Evolutionary conservation across 345 rosid genomes (phyloP), one percentile per base, ranked within the genome.

Genomic region (Hypericum perforatum): DNA sequence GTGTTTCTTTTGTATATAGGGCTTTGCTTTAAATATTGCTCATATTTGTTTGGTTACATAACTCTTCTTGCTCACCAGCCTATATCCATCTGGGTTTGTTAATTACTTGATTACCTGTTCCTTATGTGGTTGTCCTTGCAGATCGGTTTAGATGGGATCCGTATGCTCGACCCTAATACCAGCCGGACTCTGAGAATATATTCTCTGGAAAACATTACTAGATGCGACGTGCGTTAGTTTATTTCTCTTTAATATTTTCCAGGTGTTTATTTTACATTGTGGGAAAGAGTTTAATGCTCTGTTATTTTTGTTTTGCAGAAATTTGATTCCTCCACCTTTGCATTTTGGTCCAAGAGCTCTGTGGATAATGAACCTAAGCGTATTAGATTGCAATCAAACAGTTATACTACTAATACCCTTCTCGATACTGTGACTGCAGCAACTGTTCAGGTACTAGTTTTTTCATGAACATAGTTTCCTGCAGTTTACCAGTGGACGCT

Each of bases 121-220:
- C 32, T 22, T 22, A 22, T 4, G 32, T 22, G 32, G 32, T 22
- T 22, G 32, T 22, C 32, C 7, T 66, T 63, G 57, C 80, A 94
- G 99, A 82, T 94, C 70, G 97, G 89, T 63, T 82, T 94, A 84
- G 99, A 94, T 76, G 97, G 97, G 9, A 79, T 94, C 29, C 86
- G 86, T 2, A 94, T 94, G 97, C 95, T 94, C 57, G 99, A 94
- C 71, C 95, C 99, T 11, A 78, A 67, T 58, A 82, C 86, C 37
- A 71, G 82, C 53, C 76, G 95, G 57, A 94, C 87, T 14, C 68
- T 86, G 67, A 94, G 97, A 64, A 86, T 94, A 78, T 94, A 94
- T 70, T 85, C 99, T 42, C 85, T 89, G 6, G 99, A 94, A 78
- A 84, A 74, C 70, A 76, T 94, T 52, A 84, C 99, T 10, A 79